Percentiles rank a stretch among this genome's conserved stretches.
phyloP scores from a whole-genome alignment of 202 grass and related monocot genomes.

The Setaria italica region DNA sequence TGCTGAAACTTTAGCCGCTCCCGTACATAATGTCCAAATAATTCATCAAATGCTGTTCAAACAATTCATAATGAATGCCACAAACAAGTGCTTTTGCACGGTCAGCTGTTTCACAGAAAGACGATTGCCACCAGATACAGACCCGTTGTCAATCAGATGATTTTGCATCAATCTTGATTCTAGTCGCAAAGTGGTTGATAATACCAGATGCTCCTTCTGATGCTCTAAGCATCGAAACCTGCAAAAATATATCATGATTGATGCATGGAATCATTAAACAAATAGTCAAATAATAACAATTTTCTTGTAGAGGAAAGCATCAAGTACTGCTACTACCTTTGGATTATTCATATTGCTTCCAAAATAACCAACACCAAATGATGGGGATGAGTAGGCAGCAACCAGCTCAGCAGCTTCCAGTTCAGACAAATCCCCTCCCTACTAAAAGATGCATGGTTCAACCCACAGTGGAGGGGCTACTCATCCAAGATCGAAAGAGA shows the following conservation, averaged over 20 bases:
- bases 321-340: conserved; percentile 51
- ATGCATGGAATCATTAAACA: background rate
- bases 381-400: conserved; percentile 86
- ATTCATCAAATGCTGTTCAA: background rate
- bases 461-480: background rate
- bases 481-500: conserved; percentile 2
- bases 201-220: conserved; percentile 12
- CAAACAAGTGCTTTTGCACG: background rate
- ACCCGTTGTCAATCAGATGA: conserved; percentile 24
- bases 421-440: conserved; percentile 36
- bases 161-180: conserved; percentile 55
- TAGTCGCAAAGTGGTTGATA: conserved; percentile 68
- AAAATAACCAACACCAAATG: conserved; percentile 83
- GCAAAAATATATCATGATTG: background rate
- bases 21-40: background rate
- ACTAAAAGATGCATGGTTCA: conserved; percentile 25
- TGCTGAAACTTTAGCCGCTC: too few relatives aligned
- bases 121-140: background rate
- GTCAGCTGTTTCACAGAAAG: background rate
- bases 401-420: conserved; percentile 70
- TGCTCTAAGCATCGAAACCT: conserved; percentile 75
- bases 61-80: background rate
- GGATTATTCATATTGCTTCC: conserved; percentile 77
- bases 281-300: background rate
- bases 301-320: background rate